Conservation (phyloP, 108 stramenopile species). For the Tribonema minus region DNA sequence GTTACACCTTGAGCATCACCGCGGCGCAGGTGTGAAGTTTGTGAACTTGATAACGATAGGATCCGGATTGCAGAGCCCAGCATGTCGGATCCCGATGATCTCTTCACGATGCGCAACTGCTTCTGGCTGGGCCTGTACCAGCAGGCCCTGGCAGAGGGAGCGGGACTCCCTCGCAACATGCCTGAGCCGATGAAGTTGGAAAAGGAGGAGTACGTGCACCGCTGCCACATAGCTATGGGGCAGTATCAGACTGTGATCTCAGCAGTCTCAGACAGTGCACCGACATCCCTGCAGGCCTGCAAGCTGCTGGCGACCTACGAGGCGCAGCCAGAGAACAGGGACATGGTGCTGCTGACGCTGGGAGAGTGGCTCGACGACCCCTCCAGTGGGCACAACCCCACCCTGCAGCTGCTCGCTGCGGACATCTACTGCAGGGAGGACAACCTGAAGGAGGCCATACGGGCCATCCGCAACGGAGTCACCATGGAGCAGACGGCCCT, state of each 20-base stretch:
- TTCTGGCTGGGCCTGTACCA: slow-evolving; percentile 94
- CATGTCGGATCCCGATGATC: slow-evolving; percentile 96
- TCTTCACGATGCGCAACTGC: slow-evolving; percentile 94
- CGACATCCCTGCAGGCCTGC: slow-evolving; percentile 41
- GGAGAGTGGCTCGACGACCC: slow-evolving; percentile 51
- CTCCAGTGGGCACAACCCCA: slow-evolving; percentile 54
- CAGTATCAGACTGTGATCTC: slow-evolving; percentile 74
- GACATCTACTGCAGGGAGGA: slow-evolving; percentile 71
- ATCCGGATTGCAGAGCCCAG: too few relatives aligned
- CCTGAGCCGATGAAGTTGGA: slow-evolving; percentile 61
- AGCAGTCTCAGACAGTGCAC: slow-evolving; percentile 54
- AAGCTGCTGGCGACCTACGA: slow-evolving; percentile 72
- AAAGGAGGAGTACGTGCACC: slow-evolving; percentile 82
- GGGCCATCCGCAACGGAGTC: slow-evolving; percentile 70
- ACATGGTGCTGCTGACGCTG: slow-evolving; percentile 48
- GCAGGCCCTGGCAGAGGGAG: slow-evolving; percentile 31
- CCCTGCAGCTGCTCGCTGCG: slow-evolving; percentile 78
- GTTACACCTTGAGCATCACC: too few relatives aligned
- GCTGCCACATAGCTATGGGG: slow-evolving; percentile 74
- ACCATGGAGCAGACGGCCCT: slow-evolving; percentile 83
- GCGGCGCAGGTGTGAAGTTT: too few relatives aligned
- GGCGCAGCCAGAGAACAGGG: slow-evolving; percentile 56
- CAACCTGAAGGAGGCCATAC: slow-evolving; percentile 82
- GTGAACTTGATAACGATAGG: too few relatives aligned
- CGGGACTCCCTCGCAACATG: slow-evolving; percentile 30